phyloP scores from a whole-genome alignment of 2,329 filamentous ascomycete species.

The Dactylellina drechsleri region DNA sequence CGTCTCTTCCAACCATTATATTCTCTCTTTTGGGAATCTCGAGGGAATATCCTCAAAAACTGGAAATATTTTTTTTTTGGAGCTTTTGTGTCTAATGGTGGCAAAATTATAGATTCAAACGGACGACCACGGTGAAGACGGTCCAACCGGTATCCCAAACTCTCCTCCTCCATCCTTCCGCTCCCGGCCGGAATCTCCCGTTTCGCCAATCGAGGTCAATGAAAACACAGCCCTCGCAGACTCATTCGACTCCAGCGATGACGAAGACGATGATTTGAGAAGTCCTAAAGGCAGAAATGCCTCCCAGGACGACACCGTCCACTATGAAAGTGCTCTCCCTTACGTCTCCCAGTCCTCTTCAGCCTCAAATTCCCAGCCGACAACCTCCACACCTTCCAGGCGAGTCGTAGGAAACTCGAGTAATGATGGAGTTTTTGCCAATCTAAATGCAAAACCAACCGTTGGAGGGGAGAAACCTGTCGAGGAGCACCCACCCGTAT shows the following conservation, averaged over 20 bases:
- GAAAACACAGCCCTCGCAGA: conserved; percentile 81
- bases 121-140: conserved; percentile 68
- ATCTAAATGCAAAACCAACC: conserved; percentile 89
- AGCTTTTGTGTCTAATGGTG: no score
- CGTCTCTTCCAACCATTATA: conserved; percentile 10
- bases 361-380: conserved; percentile 57
- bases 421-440: conserved; percentile 95
- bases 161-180: conserved; percentile 86
- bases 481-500: conserved; percentile 91
- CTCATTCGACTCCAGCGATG: conserved; percentile 86
- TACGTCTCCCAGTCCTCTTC: conserved; percentile 53
- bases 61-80: no score
- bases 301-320: conserved; percentile 53
- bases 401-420: conserved; percentile 79
- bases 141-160: conserved; percentile 65
- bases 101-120: conserved; percentile 66
- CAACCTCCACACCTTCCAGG: conserved; percentile 63
- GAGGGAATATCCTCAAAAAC: no score
- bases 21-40: neutral
- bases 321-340: conserved; percentile 55
- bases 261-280: conserved; percentile 80
- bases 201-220: conserved; percentile 61
- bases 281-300: conserved; percentile 77
- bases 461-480: conserved; percentile 75
- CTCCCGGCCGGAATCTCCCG: conserved; percentile 78